Base-by-base conservation (phyloP, 441 rosid species). In the Kokia cookei region DNA sequence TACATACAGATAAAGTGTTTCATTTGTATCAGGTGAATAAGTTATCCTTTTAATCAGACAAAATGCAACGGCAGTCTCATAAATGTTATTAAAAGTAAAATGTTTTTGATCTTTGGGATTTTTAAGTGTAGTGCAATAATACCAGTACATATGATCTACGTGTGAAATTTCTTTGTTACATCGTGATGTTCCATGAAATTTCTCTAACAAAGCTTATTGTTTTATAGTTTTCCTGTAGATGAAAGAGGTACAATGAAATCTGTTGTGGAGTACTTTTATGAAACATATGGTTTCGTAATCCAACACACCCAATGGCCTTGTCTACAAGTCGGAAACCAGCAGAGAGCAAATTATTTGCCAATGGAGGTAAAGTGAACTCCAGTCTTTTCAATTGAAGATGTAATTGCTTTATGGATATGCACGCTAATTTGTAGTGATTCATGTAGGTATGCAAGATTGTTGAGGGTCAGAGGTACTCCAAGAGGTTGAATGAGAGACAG, bases 381-480 rank as follows among this genome's bases (percentile, higher is more conserved):
- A 40, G 40, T 15, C 50, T 19, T 43, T 62, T 27, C 42, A 12
- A 22, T 48, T 19, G 12, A 71, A 71, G 37, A 59, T 13, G 27
- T 47, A 19, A 50, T 61, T 62, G 74, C 11, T 71, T 9, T 37
- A 14, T 65, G 47, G 26, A 29, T 32, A 24, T 54, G 57, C 14
- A 6, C 78, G 54, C 14, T 73, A 65, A 73, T 57, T 70, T 71
- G 35, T 54, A 75, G 37, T 74, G 45, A 35, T 76, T 63, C 5
- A 53, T 54, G 59, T 83, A 93, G 99, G 98, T 94, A 8, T 93
- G 98, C 84, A 91, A 93, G 84, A 93, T 94, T 67, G 98, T 94
- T 5, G 97, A 93, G 82, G 99, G 99, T 9, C 98, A 94, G 76
- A 84, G 98, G 79, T 94, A 94, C 63, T 90, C 98, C 2, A 94